phyloP scores from a whole-genome alignment of 805 yeast genomes.

The Candida adriatica region DNA sequence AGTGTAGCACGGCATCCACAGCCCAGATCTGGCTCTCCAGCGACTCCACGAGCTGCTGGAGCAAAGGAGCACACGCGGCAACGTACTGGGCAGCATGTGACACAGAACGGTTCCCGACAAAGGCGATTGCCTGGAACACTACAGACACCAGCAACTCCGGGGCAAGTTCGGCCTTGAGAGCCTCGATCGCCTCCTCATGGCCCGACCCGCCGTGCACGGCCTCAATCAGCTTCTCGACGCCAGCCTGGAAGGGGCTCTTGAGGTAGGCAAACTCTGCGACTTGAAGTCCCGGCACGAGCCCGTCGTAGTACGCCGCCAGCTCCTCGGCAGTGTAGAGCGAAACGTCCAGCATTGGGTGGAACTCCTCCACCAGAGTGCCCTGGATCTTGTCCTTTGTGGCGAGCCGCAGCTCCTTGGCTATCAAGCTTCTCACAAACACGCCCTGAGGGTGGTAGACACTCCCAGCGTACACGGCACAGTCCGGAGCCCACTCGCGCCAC shows the following conservation, averaged over 20 bases:
- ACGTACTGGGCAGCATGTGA: constrained; percentile 64
- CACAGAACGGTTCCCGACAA: constrained; percentile 82
- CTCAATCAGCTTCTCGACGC: constrained; percentile 32
- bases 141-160: constrained; percentile 48
- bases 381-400: constrained; percentile 68
- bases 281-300: constrained; percentile 23
- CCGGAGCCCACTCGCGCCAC: constrained; percentile 89
- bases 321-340: constrained; percentile 31
- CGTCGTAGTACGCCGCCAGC: constrained; percentile 31
- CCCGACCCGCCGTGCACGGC: constrained; percentile 29
- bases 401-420: constrained; percentile 77
- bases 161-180: constrained; percentile 28
- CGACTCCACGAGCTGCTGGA: constrained; percentile 26
- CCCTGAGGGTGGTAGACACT: constrained; percentile 62
- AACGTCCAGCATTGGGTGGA: constrained; percentile 40
- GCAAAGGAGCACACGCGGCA: constrained; percentile 30
- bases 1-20: constrained; percentile 49
- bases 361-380: constrained; percentile 61
- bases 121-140: constrained; percentile 64
- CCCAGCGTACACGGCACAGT: constrained; percentile 39
- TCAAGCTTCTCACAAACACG: constrained; percentile 67
- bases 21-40: constrained; percentile 34
- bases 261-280: constrained; percentile 30
- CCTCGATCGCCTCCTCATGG: constrained; percentile 24
- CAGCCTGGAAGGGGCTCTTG: constrained; percentile 30